Conservation (phyloP, 2,329 filamentous ascomycete species). For the Venturia pyrina region DNA sequence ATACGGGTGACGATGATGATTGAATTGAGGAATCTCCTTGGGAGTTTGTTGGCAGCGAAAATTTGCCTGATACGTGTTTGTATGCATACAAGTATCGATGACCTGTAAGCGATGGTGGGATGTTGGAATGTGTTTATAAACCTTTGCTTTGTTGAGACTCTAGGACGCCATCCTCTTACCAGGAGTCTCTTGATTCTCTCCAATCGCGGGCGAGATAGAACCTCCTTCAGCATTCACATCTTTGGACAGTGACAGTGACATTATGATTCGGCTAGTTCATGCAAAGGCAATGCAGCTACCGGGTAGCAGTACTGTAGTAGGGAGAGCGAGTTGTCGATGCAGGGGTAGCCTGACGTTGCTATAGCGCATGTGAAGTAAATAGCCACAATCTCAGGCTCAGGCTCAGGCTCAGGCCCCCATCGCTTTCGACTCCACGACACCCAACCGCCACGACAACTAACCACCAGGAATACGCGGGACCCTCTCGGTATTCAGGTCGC, state of each 20-base stretch:
- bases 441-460: constrained; percentile 1
- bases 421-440: neutral
- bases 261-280: neutral
- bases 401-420: neutral
- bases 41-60: neutral
- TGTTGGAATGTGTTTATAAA: neutral
- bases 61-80: neutral
- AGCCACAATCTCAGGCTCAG: neutral
- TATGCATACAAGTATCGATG: too few relatives aligned
- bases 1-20: constrained; percentile 9
- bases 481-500: neutral
- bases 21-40: neutral
- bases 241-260: neutral
- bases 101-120: neutral
- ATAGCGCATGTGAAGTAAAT: neutral
- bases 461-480: neutral
- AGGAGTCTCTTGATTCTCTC: too few relatives aligned
- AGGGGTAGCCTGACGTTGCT: neutral
- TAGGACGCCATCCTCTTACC: too few relatives aligned
- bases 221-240: neutral
- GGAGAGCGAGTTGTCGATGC: neutral
- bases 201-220: too few relatives aligned
- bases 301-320: neutral
- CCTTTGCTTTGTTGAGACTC: neutral
- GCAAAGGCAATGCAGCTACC: neutral